A percentile compares a stretch with the other conserved stretches of the same genome.
Evolutionary conservation across 2,329 filamentous ascomycete species (phyloP).

Genomic region (Colletotrichum caudatum): DNA sequence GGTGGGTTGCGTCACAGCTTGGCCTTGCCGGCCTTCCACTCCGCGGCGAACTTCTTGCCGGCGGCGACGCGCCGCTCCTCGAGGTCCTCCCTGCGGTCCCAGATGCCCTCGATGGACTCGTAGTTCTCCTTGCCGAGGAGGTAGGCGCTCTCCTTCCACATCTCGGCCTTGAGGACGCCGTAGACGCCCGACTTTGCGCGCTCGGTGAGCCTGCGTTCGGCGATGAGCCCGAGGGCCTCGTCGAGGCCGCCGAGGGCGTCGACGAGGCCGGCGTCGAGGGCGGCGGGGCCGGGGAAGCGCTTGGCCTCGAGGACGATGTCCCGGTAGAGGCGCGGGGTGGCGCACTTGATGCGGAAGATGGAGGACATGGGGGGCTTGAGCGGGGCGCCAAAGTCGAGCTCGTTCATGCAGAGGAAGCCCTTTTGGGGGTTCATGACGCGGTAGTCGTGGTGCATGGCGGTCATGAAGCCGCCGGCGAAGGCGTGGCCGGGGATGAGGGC

Average conservation of each 20-base stretch:
- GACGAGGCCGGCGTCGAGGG: constrained; percentile 74
- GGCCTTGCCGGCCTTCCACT: constrained; percentile 52
- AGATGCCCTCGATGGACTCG: constrained; percentile 63
- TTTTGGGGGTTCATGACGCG: constrained; percentile 77
- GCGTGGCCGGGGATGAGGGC: constrained; percentile 84
- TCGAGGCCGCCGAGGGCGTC: constrained; percentile 75
- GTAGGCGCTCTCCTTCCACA: constrained; percentile 75
- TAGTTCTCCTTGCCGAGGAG: constrained; percentile 66
- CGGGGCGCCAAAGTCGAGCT: constrained; percentile 83
- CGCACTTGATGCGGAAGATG: constrained; percentile 77
- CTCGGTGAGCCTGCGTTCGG: constrained; percentile 67
- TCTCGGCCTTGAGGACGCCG: constrained; percentile 78
- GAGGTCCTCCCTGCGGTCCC: constrained; percentile 57
- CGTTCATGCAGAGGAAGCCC: constrained; percentile 85
- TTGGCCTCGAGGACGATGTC: constrained; percentile 79
- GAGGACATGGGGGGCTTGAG: constrained; percentile 79
- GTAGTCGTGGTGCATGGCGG: constrained; percentile 86
- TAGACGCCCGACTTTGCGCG: constrained; percentile 77
- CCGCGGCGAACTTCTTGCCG: constrained; percentile 63
- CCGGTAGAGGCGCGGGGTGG: constrained; percentile 68
- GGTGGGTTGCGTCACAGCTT: constrained; percentile 49
- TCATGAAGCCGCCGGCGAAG: constrained; percentile 86
- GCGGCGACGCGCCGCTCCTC: constrained; percentile 58
- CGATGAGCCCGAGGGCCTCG: constrained; percentile 71
- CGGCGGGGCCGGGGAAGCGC: constrained; percentile 72